Percentiles rank a stretch among this genome's conserved stretches.
Evolutionary conservation across 73 alveolate species (phyloP).

Genomic region (Durusdinium trenchii): DNA sequence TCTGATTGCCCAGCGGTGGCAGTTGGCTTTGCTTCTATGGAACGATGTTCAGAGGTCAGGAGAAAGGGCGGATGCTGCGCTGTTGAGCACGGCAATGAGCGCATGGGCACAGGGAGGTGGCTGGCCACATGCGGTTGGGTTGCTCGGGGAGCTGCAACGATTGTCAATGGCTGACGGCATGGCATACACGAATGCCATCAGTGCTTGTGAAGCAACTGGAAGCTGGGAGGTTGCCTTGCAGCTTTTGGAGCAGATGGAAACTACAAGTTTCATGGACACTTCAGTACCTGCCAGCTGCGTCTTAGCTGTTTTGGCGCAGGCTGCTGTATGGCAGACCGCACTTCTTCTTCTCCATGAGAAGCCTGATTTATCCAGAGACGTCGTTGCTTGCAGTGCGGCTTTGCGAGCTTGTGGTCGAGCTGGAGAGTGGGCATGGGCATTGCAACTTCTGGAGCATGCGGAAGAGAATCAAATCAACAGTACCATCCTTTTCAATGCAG

Average conservation of each 20-base stretch:
- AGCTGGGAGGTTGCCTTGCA: conserved; percentile 59
- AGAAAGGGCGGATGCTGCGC: conserved; percentile 22
- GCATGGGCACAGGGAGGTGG: conserved; percentile 79
- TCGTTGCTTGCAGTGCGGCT: conserved; percentile 51
- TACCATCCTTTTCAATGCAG: conserved; percentile 47
- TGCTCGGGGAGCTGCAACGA: background rate
- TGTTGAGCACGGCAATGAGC: conserved; percentile 59
- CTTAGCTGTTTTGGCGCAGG: conserved; percentile 9
- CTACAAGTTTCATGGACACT: background rate
- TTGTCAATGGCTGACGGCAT: conserved; percentile 53
- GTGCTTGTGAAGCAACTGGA: conserved; percentile 56
- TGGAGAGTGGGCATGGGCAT: conserved; percentile 34
- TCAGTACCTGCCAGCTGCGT: conserved; percentile 30
- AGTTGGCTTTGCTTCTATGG: conserved; percentile 53
- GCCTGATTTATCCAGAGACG: background rate
- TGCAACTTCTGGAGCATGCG: conserved; percentile 11
- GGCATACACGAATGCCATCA: conserved; percentile 55
- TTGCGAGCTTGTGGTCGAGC: conserved; percentile 66
- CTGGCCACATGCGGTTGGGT: background rate
- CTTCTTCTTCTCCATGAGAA: background rate
- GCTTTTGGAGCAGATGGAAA: background rate
- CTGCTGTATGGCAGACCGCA: conserved; percentile 45
- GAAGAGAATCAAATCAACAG: background rate
- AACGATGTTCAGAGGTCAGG: background rate
- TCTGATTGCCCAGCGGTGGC: conserved; percentile 38